Evolutionary conservation across 345 rosid species (phyloP), one percentile per base, ranked within the genome.

Genomic region (Erodium maritimum): DNA sequence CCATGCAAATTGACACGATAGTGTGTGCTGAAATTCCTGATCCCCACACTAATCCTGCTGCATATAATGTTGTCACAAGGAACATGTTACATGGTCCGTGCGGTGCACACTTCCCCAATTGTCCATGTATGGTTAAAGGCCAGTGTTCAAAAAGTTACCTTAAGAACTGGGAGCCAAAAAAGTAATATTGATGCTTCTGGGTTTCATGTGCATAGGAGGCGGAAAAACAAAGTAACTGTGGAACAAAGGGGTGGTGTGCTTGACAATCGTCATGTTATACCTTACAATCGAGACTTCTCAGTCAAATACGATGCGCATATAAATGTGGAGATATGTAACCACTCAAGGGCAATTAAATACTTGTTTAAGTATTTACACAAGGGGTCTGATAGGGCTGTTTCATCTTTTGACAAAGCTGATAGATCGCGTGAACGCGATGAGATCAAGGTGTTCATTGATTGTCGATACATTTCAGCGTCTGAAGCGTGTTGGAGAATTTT

Each of bases 401-500:
- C 33, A 2, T 2, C 33, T 25, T 3, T 25, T 25, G 33, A 25
- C 3, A 3, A 7, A 2, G 33, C 33, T 2, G 7, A 3, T 25
- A 7, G 7, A 2, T 3, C 4, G 4, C 3, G 7, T 3, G 33
- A 25, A 7, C 3, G 33, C 4, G 59, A 60, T 55, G 62, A 70
- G n/a, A 65, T 64, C 0, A 51, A 65, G 29, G 0, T 13, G 0
- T 60, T 17, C 17, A 13, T 70, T 2, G 62, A 70, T 45, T 50
- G 65, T 29, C 34, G 65, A 25, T 65, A 65, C 19, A 21, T 60
- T 10, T 48, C 54, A 2, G 18, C 56, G 1, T 13, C n/a, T 4
- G 66, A 70, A 22, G 62, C 65, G 0, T 19, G 21, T 23, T 70
- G 58, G 69, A 12, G 73, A 4, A 55, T 64, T 0, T 70, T 57